Evolutionary conservation across 78 protist genomes (phyloP).

Genomic region (Kipferlia bialata): DNA sequence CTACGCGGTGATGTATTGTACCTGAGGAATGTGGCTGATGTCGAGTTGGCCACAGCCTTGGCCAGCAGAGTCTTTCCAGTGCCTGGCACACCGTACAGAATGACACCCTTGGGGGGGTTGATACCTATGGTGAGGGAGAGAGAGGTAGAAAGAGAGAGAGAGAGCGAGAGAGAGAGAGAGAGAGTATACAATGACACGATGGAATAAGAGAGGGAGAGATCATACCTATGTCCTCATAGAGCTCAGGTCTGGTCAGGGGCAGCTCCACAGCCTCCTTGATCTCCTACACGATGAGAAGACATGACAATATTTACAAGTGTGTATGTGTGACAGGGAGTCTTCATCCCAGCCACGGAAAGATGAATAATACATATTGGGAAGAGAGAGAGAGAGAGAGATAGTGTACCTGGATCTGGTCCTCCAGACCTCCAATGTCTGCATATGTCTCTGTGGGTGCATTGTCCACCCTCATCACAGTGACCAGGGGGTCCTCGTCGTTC

Average conservation of each 20-base stretch:
- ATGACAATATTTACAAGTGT: neutral
- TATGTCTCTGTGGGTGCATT: conserved; percentile 95
- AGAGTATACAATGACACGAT: no score
- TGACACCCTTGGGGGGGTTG: conserved; percentile 96
- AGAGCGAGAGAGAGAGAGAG: no score
- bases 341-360: neutral
- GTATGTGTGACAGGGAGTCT: neutral
- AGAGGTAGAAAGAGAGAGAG: no score
- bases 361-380: neutral
- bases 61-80: conserved; percentile 97
- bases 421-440: conserved; percentile 97
- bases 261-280: conserved; percentile 91
- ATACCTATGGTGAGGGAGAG: no score
- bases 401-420: conserved; percentile 82
- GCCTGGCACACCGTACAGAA: conserved; percentile 96
- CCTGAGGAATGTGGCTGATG: conserved; percentile 94
- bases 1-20: no score
- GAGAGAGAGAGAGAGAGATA: no score
- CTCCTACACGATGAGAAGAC: no score
- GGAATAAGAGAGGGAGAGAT: no score
- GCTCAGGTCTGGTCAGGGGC: conserved; percentile 97
- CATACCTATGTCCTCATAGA: conserved; percentile 96
- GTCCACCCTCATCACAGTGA: conserved; percentile 94
- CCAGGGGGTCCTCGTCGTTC: conserved; percentile 95
- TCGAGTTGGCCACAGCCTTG: conserved; percentile 96